Percentiles rank a stretch among this genome's conserved stretches.
These are phyloP conservation scores for Aureobasidium leucospermi DNA, from an alignment of 2,329 filamentous ascomycete genomes.

Conservation along the genomic window DNA sequence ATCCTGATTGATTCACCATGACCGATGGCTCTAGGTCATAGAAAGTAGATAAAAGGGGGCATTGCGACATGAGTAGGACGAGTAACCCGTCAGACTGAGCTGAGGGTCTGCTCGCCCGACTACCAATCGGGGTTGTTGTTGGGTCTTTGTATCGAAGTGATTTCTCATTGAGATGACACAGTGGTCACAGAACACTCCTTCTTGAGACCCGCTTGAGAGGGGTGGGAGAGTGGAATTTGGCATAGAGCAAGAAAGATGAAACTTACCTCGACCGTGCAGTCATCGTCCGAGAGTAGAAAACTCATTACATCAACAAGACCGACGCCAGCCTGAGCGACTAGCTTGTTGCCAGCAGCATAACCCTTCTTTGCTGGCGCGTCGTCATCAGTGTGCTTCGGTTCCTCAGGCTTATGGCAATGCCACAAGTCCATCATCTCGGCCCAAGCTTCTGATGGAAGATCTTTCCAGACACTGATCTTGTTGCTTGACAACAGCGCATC, in stretches of 20 bases:
- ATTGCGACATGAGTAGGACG: slow-evolving; percentile 18
- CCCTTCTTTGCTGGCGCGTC: slow-evolving; percentile 52
- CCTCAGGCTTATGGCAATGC: slow-evolving; percentile 91
- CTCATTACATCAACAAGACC: slow-evolving; percentile 77
- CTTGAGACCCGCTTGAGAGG: slow-evolving; percentile 23
- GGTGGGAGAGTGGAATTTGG: neutral
- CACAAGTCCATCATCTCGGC: slow-evolving; percentile 99
- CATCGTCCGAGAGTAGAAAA: slow-evolving; percentile 61
- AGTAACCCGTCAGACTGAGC: slow-evolving; percentile 15
- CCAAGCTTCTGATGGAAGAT: slow-evolving; percentile 94
- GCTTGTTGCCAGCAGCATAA: slow-evolving; percentile 73
- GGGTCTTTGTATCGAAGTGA: slow-evolving; percentile 30
- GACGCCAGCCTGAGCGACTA: slow-evolving; percentile 57
- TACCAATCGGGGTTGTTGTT: slow-evolving; percentile 20
- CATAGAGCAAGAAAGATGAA: slow-evolving; percentile 14
- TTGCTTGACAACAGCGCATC: slow-evolving; percentile 19
- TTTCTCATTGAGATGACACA: slow-evolving; percentile 23
- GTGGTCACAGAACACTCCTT: slow-evolving; percentile 29
- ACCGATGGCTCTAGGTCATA: slow-evolving; percentile 24
- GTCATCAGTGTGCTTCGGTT: slow-evolving; percentile 42
- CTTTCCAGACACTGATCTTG: slow-evolving; percentile 64
- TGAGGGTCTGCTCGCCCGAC: slow-evolving; percentile 10
- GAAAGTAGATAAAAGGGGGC: slow-evolving; percentile 26
- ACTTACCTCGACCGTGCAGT: slow-evolving; percentile 53
- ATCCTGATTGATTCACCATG: slow-evolving; percentile 17